phyloP scores from a whole-genome alignment of 768 basidiomycete genomes.

The Lactarius deliciosus region DNA sequence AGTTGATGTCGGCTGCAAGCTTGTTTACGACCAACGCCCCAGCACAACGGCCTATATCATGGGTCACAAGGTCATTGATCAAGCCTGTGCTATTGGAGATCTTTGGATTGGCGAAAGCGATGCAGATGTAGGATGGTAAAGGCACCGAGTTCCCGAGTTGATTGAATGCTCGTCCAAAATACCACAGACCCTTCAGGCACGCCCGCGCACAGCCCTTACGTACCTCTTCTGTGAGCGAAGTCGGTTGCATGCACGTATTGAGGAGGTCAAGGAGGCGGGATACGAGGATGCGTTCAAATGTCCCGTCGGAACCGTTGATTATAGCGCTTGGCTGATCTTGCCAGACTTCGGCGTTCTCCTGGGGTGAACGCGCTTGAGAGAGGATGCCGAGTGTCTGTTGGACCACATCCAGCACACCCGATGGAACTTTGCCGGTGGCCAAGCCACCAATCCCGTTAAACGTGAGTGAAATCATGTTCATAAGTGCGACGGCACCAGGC shows the following conservation, averaged over 20 bases:
- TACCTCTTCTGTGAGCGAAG: background rate
- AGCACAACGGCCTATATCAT: background rate
- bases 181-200: background rate
- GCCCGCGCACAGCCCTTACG: background rate
- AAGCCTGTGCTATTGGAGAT: background rate
- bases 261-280: background rate
- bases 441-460: too few relatives aligned
- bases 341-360: background rate
- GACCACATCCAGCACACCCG: too few relatives aligned
- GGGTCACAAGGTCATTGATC: background rate
- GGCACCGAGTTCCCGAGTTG: background rate
- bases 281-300: background rate
- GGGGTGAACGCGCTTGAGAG: background rate
- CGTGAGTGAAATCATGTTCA: too few relatives aligned
- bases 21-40: background rate
- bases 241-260: background rate
- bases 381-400: too few relatives aligned
- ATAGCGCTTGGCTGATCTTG: background rate
- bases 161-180: background rate
- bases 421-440: too few relatives aligned
- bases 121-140: background rate
- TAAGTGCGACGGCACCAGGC: too few relatives aligned
- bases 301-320: background rate
- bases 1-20: background rate
- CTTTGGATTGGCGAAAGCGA: background rate